Evolutionary conservation across 371 early-diverging fungal genomes (phyloP), one percentile per base, ranked within the genome.

Genomic region (Mortierella sp.): DNA sequence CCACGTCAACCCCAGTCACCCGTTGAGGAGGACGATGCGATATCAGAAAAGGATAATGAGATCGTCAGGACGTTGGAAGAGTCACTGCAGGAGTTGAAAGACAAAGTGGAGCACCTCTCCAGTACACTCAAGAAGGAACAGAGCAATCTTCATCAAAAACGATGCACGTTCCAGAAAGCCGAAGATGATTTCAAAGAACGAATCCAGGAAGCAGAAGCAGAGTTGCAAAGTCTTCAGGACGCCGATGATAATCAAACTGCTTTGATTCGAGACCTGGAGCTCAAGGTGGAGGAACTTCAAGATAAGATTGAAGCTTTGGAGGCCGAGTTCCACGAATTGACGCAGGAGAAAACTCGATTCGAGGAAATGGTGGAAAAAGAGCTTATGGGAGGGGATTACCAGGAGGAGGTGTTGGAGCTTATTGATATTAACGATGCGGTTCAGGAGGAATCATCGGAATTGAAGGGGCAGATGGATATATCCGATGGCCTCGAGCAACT

Each of bases 191-290:
- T 51, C 19, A n/a, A 7, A 24, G 54, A 46, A 24, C 52, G 31
- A 5, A 61, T 53, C 24, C 21, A 21, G 6, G 47, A 60, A 10
- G 60, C 60, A 31, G 52, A 60, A 28, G 21, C 27, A 24, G 60
- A 60, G 26, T 26, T n/a, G 31, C 3, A 28, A 42, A 50, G 50
- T 19, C 13, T 42, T 10, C 19, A 50, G 19, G 51, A 18, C 2
- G 34, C 49, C 2, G 18, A 31, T 23, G 34, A 50, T 24, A 45
- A 65, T 10, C 54, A 58, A 38, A 21, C 24, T 12, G 14, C 52
- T 12, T 53, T 51, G 48, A 64, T 71, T 24, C 26, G 49, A 21
- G 31, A 48, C 19, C 28, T 58, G 23, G 64, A 47, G 10, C 48
- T 48, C 2, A 28, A 55, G 9, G 47, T 58, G 23, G 43, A 53